These are phyloP conservation scores for Pseudohalonectria lignicola DNA, from an alignment of 2,329 filamentous ascomycete genomes.

Conservation along the genomic window DNA sequence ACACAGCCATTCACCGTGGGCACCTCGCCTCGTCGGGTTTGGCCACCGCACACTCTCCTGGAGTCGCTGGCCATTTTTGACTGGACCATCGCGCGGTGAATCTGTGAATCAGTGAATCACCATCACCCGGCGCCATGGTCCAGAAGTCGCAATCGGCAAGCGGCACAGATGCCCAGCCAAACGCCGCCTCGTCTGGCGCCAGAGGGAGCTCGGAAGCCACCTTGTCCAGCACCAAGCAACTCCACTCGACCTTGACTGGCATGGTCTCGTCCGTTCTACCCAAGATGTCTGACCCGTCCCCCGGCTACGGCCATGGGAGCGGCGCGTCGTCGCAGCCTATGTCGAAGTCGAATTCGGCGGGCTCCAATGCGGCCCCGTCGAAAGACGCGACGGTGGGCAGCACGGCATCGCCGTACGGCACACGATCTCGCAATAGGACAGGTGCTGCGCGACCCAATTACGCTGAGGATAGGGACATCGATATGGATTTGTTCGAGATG, in stretches of 20 bases:
- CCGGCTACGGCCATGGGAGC: conserved; percentile 9
- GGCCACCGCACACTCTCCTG: too few relatives aligned
- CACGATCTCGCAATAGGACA: conserved; percentile 81
- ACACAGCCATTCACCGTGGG: too few relatives aligned
- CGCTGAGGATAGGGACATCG: conserved; percentile 84
- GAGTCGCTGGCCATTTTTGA: too few relatives aligned
- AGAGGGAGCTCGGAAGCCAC: conserved; percentile 15
- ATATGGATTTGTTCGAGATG: conserved; percentile 74
- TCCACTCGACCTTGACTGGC: conserved; percentile 11
- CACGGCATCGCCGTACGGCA: conserved; percentile 68
- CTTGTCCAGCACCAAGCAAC: conserved; percentile 13
- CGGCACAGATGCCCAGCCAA: conserved; percentile 15
- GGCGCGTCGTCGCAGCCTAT: conserved; percentile 29
- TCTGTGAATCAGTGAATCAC: too few relatives aligned
- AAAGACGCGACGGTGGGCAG: conserved; percentile 38
- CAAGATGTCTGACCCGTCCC: conserved; percentile 17
- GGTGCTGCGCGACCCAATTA: conserved; percentile 81
- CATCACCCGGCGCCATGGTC: conserved; percentile 17
- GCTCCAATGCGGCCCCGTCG: conserved; percentile 26
- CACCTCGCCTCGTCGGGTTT: too few relatives aligned
- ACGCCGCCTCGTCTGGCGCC: conserved; percentile 13
- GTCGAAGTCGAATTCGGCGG: conserved; percentile 33
- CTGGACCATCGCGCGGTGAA: background rate
- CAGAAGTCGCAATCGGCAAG: conserved; percentile 23
- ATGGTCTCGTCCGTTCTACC: conserved; percentile 17